A percentile compares a stretch with the other conserved stretches of the same genome.
Conservation (phyloP, 805 yeast genomes). For the Candida chauliodis region DNA sequence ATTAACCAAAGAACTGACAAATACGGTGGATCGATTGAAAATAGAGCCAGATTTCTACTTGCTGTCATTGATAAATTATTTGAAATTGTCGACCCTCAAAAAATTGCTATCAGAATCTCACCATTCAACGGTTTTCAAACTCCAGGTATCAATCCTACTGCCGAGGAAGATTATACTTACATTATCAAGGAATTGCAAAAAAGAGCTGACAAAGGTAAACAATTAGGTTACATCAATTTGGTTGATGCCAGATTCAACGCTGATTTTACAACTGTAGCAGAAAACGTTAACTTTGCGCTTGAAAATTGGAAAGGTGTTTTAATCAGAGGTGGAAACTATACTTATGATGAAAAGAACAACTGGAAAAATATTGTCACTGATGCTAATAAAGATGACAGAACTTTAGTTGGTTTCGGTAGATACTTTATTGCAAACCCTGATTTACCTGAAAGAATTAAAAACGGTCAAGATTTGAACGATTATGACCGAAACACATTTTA, state of each 20-base stretch:
- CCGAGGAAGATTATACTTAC: conserved; percentile 24
- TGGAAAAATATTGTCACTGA: conserved; percentile 11
- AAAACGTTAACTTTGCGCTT: conserved; percentile 15
- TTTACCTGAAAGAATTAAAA: conserved; percentile 32
- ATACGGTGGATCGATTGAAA: conserved; percentile 37
- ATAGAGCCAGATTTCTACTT: conserved; percentile 33
- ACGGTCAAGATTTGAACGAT: conserved; percentile 30
- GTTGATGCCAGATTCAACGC: conserved; percentile 20
- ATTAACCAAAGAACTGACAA: conserved; percentile 31
- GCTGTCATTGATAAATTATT: conserved; percentile 34
- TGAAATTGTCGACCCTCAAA: conserved; percentile 20
- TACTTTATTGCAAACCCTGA: conserved; percentile 45
- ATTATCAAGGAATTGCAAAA: conserved; percentile 29
- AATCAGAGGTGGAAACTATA: conserved; percentile 17
- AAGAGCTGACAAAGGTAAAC: conserved; percentile 24
- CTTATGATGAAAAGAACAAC: conserved; percentile 7
- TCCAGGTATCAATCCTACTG: conserved; percentile 25
- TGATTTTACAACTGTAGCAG: conserved; percentile 8
- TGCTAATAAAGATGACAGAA: conserved; percentile 23
- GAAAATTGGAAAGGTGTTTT: conserved; percentile 28
- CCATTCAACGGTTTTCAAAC: conserved; percentile 33
- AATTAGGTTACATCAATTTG: conserved; percentile 33
- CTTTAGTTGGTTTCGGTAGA: conserved; percentile 41
- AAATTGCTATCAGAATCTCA: conserved; percentile 30
- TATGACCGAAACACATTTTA: conserved; percentile 43